A percentile compares a stretch with the other conserved stretches of the same genome.
These are phyloP conservation scores for Aspergillus niger DNA, from an alignment of 2,329 filamentous ascomycete genomes.

Conservation along the genomic window DNA sequence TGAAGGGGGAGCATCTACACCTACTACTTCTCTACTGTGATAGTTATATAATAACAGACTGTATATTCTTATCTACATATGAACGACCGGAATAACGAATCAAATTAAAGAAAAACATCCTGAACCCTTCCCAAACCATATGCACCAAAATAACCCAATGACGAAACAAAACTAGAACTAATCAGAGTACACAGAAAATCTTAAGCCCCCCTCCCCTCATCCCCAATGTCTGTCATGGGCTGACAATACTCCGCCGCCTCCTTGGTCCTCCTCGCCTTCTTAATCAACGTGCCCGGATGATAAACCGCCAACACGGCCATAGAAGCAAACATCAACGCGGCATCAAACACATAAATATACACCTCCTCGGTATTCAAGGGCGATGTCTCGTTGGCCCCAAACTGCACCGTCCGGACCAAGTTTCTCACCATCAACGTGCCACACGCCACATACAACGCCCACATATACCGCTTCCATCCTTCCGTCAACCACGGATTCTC, in stretches of 20 bases:
- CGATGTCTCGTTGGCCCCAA: slow-evolving; percentile 19
- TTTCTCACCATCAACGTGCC: slow-evolving; percentile 31
- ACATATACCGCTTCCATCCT: slow-evolving; percentile 31
- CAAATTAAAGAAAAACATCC: too few species aligned
- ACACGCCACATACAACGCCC: slow-evolving; percentile 30
- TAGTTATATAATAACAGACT: too few species aligned
- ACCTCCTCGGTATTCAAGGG: slow-evolving; percentile 28
- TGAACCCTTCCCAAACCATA: too few species aligned
- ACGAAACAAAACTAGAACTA: too few species aligned
- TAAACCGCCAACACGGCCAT: slow-evolving; percentile 26
- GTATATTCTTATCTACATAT: not conserved
- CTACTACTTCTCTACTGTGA: too few species aligned
- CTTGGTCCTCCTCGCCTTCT: not conserved
- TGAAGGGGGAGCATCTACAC: too few species aligned
- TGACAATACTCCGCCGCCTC: too few species aligned
- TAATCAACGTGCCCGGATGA: slow-evolving; percentile 27
- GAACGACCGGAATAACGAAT: too few species aligned
- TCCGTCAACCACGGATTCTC: slow-evolving; percentile 16
- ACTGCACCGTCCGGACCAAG: slow-evolving; percentile 33
- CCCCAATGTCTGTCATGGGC: too few species aligned
- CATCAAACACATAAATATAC: slow-evolving; percentile 39
- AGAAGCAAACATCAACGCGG: slow-evolving; percentile 28
- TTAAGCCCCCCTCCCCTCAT: too few species aligned
- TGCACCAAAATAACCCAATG: too few species aligned
- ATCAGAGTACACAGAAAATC: too few species aligned